phyloP scores from a whole-genome alignment of 331 rosid genomes.

The Stylosanthes scabra region DNA sequence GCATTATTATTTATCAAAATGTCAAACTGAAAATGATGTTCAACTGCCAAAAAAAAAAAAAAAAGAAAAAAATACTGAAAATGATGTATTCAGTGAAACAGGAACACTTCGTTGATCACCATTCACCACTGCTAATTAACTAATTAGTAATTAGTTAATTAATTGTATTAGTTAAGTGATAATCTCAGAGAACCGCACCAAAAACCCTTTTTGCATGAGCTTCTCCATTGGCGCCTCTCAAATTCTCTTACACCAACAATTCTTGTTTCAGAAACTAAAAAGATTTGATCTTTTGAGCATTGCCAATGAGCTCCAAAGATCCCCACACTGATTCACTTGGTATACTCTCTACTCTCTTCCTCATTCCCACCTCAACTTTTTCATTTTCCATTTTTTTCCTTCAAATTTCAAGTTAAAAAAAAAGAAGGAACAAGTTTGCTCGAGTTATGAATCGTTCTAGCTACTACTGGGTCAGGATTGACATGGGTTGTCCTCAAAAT shows the following conservation, averaged over 20 bases:
- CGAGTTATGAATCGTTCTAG: neutral
- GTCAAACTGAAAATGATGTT: too few relatives aligned
- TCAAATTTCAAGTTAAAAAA: neutral
- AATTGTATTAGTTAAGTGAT: too few relatives aligned
- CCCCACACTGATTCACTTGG: slow-evolving; percentile 39
- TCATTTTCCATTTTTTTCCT: neutral
- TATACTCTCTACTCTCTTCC: slow-evolving; percentile 13
- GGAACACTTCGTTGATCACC: too few relatives aligned
- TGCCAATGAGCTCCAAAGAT: slow-evolving; percentile 30
- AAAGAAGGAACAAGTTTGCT: too few relatives aligned
- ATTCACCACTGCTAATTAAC: too few relatives aligned
- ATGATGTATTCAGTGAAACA: too few relatives aligned
- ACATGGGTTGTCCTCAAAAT: slow-evolving; percentile 19
- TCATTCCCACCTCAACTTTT: neutral
- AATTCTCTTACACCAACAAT: neutral
- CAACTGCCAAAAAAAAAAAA: too few relatives aligned
- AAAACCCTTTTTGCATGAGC: slow-evolving; percentile 15
- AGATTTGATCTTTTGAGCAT: slow-evolving; percentile 29
- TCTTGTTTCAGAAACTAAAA: slow-evolving; percentile 2
- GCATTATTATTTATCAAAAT: too few relatives aligned
- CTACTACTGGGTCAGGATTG: neutral
- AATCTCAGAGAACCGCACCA: slow-evolving; percentile 3
- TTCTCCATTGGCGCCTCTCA: too few relatives aligned
- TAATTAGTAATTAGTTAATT: neutral
- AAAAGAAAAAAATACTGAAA: too few relatives aligned